Evolutionary conservation across 2,329 filamentous ascomycete species (phyloP), one percentile per base, ranked within the genome.

Genomic region (Helotiales sp.): DNA sequence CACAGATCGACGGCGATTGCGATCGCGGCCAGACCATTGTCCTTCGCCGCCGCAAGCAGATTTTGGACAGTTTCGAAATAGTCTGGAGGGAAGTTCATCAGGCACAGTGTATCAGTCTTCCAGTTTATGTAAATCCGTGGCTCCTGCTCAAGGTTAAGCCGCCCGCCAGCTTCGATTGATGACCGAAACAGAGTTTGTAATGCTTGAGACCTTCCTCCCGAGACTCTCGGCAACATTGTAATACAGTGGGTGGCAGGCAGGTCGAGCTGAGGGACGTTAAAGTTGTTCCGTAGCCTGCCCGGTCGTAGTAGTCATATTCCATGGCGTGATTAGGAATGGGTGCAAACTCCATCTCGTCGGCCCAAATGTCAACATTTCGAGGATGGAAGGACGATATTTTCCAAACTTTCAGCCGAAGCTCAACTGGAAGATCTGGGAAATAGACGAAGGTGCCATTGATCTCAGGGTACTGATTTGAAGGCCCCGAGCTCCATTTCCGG

Each of bases 341-440:
- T n/a, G n/a, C n/a, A n/a, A n/a, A n/a, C n/a, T n/a, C n/a, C n/a
- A n/a, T n/a, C n/a, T n/a, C n/a, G n/a, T n/a, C n/a, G n/a, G 13
- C 24, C 15, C 29, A 34, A 13, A 53, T 44, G 22, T 53, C 38
- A 15, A 53, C 33, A 24, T 44, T 34, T 17, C 51, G 51, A 31
- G 36, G 36, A 8, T 5, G 24, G 15, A 22, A 46, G 17, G 25
- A 22, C 15, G 38, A 40, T 2, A 13, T 6, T 7, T 19, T 46
- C 54, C 54, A 57, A 24, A 57, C 29, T 17, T 12, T 31, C 3
- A 31, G 27, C 10, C 48, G 30, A 5, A 57, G 48, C 48, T 57
- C 54, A 13, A 52, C 7, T 17, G 52, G 52, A 12, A 54, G 38
- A 10, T 17, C 36, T 47, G n/a, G 22, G 15, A 54, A 54, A n/a